phyloP scores from a whole-genome alignment of 106 monocot species.

The Dioscorea alata region DNA sequence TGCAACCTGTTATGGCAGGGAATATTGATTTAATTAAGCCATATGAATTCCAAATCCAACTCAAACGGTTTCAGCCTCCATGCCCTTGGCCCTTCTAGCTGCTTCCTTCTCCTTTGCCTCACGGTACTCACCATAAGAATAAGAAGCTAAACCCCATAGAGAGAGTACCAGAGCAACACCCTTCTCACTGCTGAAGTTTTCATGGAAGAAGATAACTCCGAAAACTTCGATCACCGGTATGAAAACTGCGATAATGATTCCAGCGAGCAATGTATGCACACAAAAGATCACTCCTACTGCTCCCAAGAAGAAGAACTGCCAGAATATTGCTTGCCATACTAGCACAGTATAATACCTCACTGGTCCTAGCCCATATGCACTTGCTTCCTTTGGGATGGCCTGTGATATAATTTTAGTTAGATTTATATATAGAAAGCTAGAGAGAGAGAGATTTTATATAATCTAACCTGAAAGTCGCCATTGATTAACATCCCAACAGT shows the following conservation, averaged over 20 bases:
- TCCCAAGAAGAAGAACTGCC: conserved; percentile 15
- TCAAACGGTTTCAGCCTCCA: too few species aligned
- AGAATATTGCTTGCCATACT: conserved; percentile 2
- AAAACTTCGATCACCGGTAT: too few species aligned
- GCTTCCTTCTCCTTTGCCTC: not conserved
- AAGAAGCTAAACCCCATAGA: conserved; percentile 4
- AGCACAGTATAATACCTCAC: conserved; percentile 15
- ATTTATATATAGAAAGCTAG: too few species aligned
- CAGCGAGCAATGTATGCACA: conserved; percentile 13
- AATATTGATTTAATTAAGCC: too few species aligned
- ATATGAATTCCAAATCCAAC: too few species aligned
- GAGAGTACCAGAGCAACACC: not conserved
- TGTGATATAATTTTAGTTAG: not conserved
- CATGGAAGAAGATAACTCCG: too few species aligned
- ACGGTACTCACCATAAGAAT: not conserved
- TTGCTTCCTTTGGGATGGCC: conserved; percentile 18
- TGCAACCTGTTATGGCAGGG: too few species aligned
- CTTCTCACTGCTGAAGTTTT: too few species aligned
- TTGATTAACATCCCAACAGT: conserved; percentile 5
- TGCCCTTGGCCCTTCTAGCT: not conserved
- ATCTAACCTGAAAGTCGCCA: conserved; percentile 11
- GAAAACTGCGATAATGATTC: conserved; percentile 5
- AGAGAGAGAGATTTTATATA: not conserved
- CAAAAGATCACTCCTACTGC: conserved; percentile 7
- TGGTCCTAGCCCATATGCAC: conserved; percentile 8